A percentile compares a stretch with the other conserved stretches of the same genome.
Evolutionary conservation across 139 green algal genomes (phyloP).

Genomic region (Astrephomene gubernaculifera): DNA sequence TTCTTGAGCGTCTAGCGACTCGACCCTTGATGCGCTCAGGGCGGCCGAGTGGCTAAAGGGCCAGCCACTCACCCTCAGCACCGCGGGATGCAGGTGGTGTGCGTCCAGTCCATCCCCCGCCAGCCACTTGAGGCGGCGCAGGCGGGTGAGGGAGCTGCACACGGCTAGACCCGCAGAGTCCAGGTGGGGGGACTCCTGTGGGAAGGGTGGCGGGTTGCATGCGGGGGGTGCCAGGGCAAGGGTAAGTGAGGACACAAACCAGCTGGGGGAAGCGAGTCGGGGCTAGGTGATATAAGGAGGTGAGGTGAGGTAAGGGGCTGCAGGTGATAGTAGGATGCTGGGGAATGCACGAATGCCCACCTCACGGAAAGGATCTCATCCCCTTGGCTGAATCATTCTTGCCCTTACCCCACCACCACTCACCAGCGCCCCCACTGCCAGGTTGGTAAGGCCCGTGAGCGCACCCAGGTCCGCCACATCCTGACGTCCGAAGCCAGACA

Average conservation of each 20-base stretch:
- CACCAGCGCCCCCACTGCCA: conserved; percentile 15
- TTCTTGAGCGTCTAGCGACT: not conserved
- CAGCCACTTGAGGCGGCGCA: too few relatives aligned
- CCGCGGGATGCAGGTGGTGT: too few relatives aligned
- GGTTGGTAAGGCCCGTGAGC: not conserved
- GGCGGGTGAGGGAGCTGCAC: too few relatives aligned
- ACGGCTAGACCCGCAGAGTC: too few relatives aligned
- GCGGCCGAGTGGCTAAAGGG: too few relatives aligned
- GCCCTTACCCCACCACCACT: not conserved
- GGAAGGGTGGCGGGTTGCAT: too few relatives aligned
- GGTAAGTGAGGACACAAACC: too few relatives aligned
- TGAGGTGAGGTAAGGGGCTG: not conserved
- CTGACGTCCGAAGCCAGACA: not conserved
- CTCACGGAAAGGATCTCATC: not conserved
- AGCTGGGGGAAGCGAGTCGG: not conserved
- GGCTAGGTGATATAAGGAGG: not conserved
- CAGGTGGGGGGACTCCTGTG: too few relatives aligned
- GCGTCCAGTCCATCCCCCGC: too few relatives aligned
- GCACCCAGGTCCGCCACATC: not conserved
- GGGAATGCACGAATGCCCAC: not conserved
- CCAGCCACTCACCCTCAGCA: too few relatives aligned
- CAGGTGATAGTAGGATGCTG: not conserved
- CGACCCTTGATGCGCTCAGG: too few relatives aligned
- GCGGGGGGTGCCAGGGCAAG: too few relatives aligned
- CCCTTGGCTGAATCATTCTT: not conserved